Evolutionary conservation across 2,329 filamentous ascomycete genomes (phyloP), one percentile per base, ranked within the genome.

Genomic region (Didymella keratinophila): DNA sequence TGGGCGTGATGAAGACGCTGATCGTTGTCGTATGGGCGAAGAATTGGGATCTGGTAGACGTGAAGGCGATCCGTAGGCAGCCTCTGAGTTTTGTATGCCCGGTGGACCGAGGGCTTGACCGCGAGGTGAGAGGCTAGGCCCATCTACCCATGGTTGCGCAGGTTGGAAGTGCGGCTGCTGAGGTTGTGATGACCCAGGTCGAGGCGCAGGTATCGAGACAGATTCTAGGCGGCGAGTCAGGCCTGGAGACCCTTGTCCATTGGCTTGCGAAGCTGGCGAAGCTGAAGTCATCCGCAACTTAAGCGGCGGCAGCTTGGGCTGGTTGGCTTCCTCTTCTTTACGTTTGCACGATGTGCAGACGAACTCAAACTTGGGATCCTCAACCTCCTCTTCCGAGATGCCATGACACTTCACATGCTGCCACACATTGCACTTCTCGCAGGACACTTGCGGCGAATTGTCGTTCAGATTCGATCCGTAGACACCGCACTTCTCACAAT

Each of bases 391-490:
- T 68, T 96, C 86, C 44, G 86, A 85, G 63, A 98, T 90, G 39
- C 89, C 89, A 59, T 97, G 85, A 72, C 95, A 99, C 69, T 90
- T 92, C 81, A 93, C 96, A 73, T 99, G 95, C 75, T 98, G 94
- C 95, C 95, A 99, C 46, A 96, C 89, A 72, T 89, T 96, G 81
- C 95, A 99, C 66, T 84, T 88, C 73, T 99, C 95, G 78, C 95
- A 99, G 27, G 93, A 91, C 64, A 99, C 88, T 74, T 93, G 97
- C 73, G 97, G 93, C 8, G 92, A 89, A 34, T 95, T 95, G 74
- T 98, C 95, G 69, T 99, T 95, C 60, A 87, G 72, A 58, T 97
- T 91, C 68, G 96, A 89, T 21, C 95, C 95, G 75, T 97, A 89
- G 21, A 93, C 84, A 25, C 94, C 94, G 75, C 95, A 99, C 25